Evolutionary conservation across 2,329 filamentous ascomycete genomes (phyloP).

Genomic region (Xylaria arbuscula): DNA sequence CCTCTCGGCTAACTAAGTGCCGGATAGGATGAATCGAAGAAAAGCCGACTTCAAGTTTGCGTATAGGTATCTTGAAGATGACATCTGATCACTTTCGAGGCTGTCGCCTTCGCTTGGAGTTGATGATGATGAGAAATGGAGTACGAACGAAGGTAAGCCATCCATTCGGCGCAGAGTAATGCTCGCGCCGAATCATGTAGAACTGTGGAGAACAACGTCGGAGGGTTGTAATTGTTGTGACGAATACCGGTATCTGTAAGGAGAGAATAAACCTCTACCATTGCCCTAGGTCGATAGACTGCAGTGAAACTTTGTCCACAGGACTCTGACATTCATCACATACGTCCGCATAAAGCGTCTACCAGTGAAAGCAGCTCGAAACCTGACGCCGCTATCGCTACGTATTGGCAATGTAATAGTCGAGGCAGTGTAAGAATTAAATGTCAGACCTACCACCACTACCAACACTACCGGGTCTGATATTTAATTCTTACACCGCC

Average conservation of each 20-base stretch:
- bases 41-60: slow-evolving; percentile 99
- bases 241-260: slow-evolving; percentile 29
- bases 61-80: slow-evolving; percentile 97
- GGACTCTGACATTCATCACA: not conserved
- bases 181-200: slow-evolving; percentile 11
- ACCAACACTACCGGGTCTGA: no score
- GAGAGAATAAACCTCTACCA: slow-evolving; percentile 25
- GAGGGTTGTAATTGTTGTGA: slow-evolving; percentile 23
- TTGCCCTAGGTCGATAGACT: slow-evolving; percentile 21
- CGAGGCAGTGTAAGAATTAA: no score
- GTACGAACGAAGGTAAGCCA: not conserved
- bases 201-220: slow-evolving; percentile 8
- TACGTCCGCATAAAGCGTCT: slow-evolving; percentile 8
- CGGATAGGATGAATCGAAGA: slow-evolving; percentile 91
- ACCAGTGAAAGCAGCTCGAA: not conserved
- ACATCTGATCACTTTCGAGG: slow-evolving; percentile 70
- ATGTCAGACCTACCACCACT: no score
- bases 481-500: no score
- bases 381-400: not conserved
- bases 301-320: slow-evolving; percentile 3
- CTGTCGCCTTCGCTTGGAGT: slow-evolving; percentile 45
- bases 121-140: slow-evolving; percentile 16
- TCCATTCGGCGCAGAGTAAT: slow-evolving; percentile 4
- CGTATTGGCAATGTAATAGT: not conserved
- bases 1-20: slow-evolving; percentile 36